A percentile compares a stretch with the other conserved stretches of the same genome.
Evolutionary conservation across 2,329 filamentous ascomycete species (phyloP).

Genomic region (Talaromyces atroroseus): DNA sequence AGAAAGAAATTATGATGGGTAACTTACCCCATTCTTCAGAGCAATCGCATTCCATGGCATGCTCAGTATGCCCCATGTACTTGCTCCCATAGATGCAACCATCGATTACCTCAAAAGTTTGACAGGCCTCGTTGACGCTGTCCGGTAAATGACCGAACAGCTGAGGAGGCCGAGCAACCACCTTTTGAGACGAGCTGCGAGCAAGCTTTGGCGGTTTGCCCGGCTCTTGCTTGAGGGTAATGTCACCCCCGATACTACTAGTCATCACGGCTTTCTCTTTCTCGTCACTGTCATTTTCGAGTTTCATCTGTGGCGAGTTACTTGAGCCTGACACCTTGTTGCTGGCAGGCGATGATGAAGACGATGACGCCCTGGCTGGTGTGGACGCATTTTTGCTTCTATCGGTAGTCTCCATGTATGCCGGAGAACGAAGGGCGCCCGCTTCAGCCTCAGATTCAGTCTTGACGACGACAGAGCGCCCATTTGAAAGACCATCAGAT

Average conservation of each 20-base stretch:
- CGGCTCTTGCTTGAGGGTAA: conserved; percentile 58
- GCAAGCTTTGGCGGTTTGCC: conserved; percentile 65
- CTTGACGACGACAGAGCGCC: conserved; percentile 7
- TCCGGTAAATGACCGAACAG: conserved; percentile 73
- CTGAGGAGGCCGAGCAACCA: conserved; percentile 55
- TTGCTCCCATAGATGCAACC: conserved; percentile 90
- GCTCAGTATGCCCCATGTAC: conserved; percentile 82
- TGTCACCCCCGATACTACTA: conserved; percentile 55
- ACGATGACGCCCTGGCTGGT: conserved; percentile 2
- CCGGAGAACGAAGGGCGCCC: conserved; percentile 9
- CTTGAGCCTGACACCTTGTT: conserved; percentile 21
- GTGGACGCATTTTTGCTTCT: conserved; percentile 13
- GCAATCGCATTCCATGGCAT: conserved; percentile 94
- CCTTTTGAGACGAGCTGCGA: conserved; percentile 68
- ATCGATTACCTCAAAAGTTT: conserved; percentile 72
- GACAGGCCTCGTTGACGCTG: conserved; percentile 68
- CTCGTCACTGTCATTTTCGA: conserved; percentile 25
- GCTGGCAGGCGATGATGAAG: conserved; percentile 4
- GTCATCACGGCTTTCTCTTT: conserved; percentile 30
- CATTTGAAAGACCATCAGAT: conserved; percentile 2
- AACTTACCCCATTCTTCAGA: conserved; percentile 86
- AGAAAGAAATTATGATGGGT: neutral
- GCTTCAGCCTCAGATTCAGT: conserved; percentile 10
- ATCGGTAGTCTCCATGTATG: conserved; percentile 6
- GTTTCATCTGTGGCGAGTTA: conserved; percentile 24